Base-by-base conservation (phyloP, 2,329 filamentous ascomycete species). In the Fusarium sp. region DNA sequence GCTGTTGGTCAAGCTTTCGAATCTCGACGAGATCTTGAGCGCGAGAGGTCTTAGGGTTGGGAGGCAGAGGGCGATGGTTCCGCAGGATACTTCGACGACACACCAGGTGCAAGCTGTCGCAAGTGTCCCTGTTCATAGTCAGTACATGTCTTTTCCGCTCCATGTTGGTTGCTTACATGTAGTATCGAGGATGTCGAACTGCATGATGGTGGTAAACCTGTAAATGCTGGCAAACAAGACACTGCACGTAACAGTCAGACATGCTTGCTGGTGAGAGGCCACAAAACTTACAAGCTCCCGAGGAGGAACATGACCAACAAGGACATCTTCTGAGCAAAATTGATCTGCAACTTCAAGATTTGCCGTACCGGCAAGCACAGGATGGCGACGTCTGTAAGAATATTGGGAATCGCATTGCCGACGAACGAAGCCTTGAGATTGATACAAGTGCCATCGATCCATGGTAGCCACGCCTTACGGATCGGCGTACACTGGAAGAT, bases 211-310 rank as follows among this genome's bases (percentile, higher is more conserved):
- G 1, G 61, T 64, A 4, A 64, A 65, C 13, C 61, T 32, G 37
- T 64, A 64, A 4, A 64, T 64, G 15, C 56, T 61, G 21, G 61
- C 61, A 5, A 64, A 64, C 0, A 64, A 19, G 9, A 64, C 61
- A 17, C 61, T 64, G 3, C 4, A 0, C 4, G 32, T 25, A 25
- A 37, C 11, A 31, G 8, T 19, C 13, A 19, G 9, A 15, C 32
- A 2, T 0, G 0, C 0, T 15, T 14, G 1, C 4, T 9, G 6
- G 1, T 13, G 3, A 2, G 1, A 5, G 7, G 3, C 2, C 2
- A 2, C 1, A 21, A 7, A 4, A 47, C 60, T 61, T 42, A 64
- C 61, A 64, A 65, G 10, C 56, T 61, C 1, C 61, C 61, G 1
- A 64, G 51, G 3, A 65, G 14, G 11, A 64, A 64, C 23, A 64